Percentiles rank a stretch among this genome's conserved stretches.
phyloP scores from a whole-genome alignment of 805 yeast genomes.

The Pichia exigua region DNA sequence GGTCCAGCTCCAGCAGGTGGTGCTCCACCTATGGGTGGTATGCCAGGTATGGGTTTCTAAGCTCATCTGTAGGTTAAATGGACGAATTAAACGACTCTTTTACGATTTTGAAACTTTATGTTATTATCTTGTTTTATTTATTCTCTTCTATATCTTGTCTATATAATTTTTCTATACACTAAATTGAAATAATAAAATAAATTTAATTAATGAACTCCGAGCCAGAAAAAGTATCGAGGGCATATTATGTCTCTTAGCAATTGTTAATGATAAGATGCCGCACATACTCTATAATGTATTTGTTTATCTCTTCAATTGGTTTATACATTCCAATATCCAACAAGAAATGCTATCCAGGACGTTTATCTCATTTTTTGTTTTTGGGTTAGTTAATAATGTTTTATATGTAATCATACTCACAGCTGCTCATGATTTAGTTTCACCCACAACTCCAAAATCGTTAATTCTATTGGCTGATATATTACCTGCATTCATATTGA shows the following conservation, averaged over 20 bases:
- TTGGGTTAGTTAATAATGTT: constrained; percentile 83
- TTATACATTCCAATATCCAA: neutral
- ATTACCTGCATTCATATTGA: constrained; percentile 68
- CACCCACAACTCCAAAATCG: constrained; percentile 77
- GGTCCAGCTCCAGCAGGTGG: constrained; percentile 45
- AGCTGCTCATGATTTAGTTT: constrained; percentile 89
- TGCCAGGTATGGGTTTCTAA: constrained; percentile 32
- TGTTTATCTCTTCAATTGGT: neutral
- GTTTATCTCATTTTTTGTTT: constrained; percentile 53
- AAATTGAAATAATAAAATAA: neutral
- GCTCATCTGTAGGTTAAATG: neutral
- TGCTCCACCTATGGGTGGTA: constrained; percentile 57
- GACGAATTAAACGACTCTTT: neutral
- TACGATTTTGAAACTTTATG: neutral
- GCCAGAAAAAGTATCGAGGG: neutral
- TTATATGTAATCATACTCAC: constrained; percentile 85
- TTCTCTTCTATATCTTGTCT: neutral
- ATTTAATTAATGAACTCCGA: neutral
- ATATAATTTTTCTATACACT: neutral
- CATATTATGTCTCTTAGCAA: no score
- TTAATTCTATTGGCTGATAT: constrained; percentile 81
- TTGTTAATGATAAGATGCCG: no score
- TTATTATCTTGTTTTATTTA: neutral
- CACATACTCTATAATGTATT: no score
- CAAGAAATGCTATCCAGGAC: neutral